Base-by-base conservation (phyloP, 2,329 filamentous ascomycete genomes). In the Septoria petroselini region DNA sequence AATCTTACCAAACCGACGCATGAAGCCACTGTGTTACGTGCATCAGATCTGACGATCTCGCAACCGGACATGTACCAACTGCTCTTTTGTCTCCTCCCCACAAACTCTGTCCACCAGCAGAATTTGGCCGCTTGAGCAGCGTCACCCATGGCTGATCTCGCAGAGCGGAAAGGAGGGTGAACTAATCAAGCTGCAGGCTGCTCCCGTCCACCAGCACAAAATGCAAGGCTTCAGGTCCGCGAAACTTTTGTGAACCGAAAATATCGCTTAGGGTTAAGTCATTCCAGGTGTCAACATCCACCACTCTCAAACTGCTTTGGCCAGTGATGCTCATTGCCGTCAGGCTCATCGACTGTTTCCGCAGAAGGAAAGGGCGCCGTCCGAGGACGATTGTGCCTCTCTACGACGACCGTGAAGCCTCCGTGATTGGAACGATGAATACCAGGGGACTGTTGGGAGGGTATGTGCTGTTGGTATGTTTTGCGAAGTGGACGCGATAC, bases 241-340 rank as follows among this genome's bases (percentile, higher is more conserved):
- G 57, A 67, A 48, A 64, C 82, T 63, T 58, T 64, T 54, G 62
- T 69, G 66, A 82, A 83, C 88, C 86, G 86, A 82, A 75, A 70
- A 74, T 55, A 65, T 71, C 75, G 75, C 79, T 86, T 95, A 95
- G 91, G 91, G 91, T 95, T 95, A 95, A 91, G 87, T 91, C 91
- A 87, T 88, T 58, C 53, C 41, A 50, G 48, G 56, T 52, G 48
- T 73, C 61, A 7, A 65, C 66, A 68, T 67, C 64, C 63, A 68
- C 68, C 55, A 53, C 51, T 49, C 56, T 53, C 43, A 42, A 59
- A 58, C 57, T 53, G 17, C 35, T 29, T 11, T 12, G n/a, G 14
- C 35, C 43, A 31, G 35, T 40, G 35, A 40, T 40, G 25, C 19
- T 31, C 33, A 34, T 47, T 17, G 43, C 43, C 35, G 34, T 47